Percentiles rank a stretch among this genome's conserved stretches.
These are phyloP conservation scores for Fusarium nodosum DNA, from an alignment of 2,329 filamentous ascomycete genomes.

Conservation along the genomic window DNA sequence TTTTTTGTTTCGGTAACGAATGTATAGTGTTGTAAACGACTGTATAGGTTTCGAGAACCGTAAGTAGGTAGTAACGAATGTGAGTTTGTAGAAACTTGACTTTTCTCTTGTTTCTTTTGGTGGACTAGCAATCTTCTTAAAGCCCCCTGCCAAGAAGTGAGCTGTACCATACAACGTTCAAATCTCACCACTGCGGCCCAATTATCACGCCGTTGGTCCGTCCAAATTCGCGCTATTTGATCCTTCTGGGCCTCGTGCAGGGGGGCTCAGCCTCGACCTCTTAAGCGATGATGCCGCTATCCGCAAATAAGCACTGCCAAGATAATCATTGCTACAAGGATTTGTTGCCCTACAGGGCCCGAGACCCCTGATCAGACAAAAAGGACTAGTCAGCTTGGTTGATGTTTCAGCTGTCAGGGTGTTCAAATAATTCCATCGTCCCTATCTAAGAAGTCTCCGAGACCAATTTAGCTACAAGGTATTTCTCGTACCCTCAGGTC, in stretches of 20 bases:
- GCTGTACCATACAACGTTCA: neutral
- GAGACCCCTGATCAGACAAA: accelerated
- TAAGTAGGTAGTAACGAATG: neutral
- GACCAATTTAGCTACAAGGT: neutral
- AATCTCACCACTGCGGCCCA: neutral
- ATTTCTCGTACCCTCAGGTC: neutral
- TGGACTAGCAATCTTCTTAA: neutral
- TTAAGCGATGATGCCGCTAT: neutral
- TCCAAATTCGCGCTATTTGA: constrained; percentile 2
- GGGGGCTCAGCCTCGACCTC: neutral
- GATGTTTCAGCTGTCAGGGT: accelerated
- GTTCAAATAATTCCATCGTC: neutral
- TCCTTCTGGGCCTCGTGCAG: neutral
- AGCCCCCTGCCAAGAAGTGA: constrained; percentile 12
- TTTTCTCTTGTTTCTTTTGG: neutral
- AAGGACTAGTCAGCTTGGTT: neutral
- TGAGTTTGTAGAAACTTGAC: neutral
- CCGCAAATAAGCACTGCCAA: neutral
- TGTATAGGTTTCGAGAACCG: neutral
- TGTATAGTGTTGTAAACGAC: neutral
- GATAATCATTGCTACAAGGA: neutral
- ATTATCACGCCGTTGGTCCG: neutral
- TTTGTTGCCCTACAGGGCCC: neutral
- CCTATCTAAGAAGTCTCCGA: neutral
- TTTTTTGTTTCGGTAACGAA: neutral